Evolutionary conservation across 208 protist genomes (phyloP).

Genomic region (Wallacemonas sp.): DNA sequence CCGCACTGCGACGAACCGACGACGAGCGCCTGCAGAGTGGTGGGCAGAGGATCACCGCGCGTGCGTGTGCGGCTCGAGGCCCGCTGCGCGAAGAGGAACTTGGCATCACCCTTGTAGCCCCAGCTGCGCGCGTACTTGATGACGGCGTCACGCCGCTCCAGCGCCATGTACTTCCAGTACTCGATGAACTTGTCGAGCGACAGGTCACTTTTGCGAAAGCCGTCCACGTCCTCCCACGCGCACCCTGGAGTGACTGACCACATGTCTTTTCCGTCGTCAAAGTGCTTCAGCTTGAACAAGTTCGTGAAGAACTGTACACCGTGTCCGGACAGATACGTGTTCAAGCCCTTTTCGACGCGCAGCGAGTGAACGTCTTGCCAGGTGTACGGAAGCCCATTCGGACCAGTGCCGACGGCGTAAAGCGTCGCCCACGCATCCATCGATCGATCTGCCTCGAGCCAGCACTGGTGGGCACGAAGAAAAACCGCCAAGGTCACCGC

Average conservation of each 20-base stretch:
- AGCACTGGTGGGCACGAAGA: conserved; percentile 12
- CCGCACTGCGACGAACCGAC: conserved; percentile 56
- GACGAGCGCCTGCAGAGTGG: conserved; percentile 76
- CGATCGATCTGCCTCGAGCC: conserved; percentile 38
- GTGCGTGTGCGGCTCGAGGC: conserved; percentile 45
- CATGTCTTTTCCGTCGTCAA: conserved; percentile 46
- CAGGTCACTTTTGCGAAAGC: conserved; percentile 48
- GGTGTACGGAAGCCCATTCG: conserved; percentile 76
- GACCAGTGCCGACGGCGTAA: conserved; percentile 56
- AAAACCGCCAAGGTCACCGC: conserved; percentile 26
- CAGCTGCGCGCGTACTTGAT: conserved; percentile 85
- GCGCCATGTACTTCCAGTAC: conserved; percentile 89
- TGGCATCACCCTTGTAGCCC: conserved; percentile 85
- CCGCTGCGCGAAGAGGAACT: conserved; percentile 67
- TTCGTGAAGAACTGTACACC: conserved; percentile 87
- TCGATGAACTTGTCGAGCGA: conserved; percentile 80
- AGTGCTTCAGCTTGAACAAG: conserved; percentile 70
- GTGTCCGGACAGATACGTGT: conserved; percentile 80
- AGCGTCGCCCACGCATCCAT: conserved; percentile 82
- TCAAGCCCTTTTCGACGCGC: conserved; percentile 53
- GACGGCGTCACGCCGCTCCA: conserved; percentile 64
- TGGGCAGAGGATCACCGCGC: conserved; percentile 53
- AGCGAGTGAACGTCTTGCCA: conserved; percentile 78
- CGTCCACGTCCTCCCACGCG: conserved; percentile 69
- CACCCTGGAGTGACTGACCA: conserved; percentile 86